Evolutionary conservation across 23 red algal genomes (phyloP), one percentile per base, ranked within the genome.

Genomic region (Gracilaria vermiculophylla): DNA sequence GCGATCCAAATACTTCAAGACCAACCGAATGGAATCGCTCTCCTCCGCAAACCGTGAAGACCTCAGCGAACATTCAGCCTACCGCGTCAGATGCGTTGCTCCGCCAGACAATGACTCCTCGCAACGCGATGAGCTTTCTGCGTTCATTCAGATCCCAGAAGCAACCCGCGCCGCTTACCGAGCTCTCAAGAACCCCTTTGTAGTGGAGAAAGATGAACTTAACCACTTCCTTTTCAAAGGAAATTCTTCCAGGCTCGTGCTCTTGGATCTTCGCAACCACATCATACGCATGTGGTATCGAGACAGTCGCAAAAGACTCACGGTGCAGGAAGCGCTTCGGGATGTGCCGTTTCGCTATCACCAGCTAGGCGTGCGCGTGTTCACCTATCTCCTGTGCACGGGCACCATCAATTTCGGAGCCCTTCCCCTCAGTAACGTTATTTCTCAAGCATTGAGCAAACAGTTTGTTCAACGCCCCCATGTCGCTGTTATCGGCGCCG

Each of bases 211-310:
- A 10, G 80, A 77, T 42, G 87, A 96, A 51, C 65, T 64, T 20
- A 34, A 75, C 40, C 79, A 88, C 32, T 85, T 69, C 29, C 87
- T 91, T 0, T 82, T 80, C 37, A 25, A 92, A 17, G 73, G 58
- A 35, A 80, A 78, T 21, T 44, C 51, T 14, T 69, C 69, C 21
- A n/a, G 49, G 0, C 58, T 76, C 13, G 72, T 78, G 9, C 66
- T 76, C 28, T 39, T 97, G 33, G 95, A 97, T 55, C 71, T 97
- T 41, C 89, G 95, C 52, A 97, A 97, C 53, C 95, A 97, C 65
- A 92, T 97, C 52, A 82, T 97, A 47, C 95, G 95, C 24, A 76
- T 82, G 45, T 97, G 95, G 95, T 92, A 92, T 71, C 78, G 95
- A 8, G 28, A 97, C 23, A 57, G 81, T 23, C 28, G 51, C 32